These are phyloP conservation scores for Heterobasidion parviporum DNA, from an alignment of 1,284 basidiomycete genomes.

Conservation along the genomic window DNA sequence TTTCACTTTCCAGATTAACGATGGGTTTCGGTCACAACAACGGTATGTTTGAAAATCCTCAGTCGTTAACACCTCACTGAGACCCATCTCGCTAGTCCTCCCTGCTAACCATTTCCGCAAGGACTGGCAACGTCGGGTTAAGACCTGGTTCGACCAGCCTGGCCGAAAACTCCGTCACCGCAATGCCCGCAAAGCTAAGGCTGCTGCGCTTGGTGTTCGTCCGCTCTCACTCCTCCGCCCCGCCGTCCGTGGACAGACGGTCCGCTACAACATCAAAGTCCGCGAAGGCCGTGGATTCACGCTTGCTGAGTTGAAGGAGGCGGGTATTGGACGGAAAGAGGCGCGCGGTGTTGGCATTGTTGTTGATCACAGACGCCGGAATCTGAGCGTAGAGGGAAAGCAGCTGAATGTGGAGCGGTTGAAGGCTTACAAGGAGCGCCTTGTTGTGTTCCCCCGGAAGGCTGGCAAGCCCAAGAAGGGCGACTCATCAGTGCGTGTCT, in stretches of 20 bases:
- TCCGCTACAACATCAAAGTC: constrained; percentile 98
- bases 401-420: constrained; percentile 92
- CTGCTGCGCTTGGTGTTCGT: constrained; percentile 86
- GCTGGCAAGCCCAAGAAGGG: constrained; percentile 93
- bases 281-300: constrained; percentile 98
- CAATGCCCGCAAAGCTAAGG: constrained; percentile 88
- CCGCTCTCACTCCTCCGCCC: constrained; percentile 92
- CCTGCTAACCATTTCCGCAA: constrained; percentile 97
- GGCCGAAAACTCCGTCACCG: constrained; percentile 97
- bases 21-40: constrained; percentile 83
- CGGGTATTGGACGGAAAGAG: constrained; percentile 92
- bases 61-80: neutral
- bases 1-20: constrained; percentile 17
- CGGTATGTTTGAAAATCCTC: constrained; percentile 38
- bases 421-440: constrained; percentile 84
- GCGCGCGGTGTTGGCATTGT: constrained; percentile 91
- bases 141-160: constrained; percentile 99
- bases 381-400: constrained; percentile 97
- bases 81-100: constrained; percentile 48
- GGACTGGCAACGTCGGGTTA: constrained; percentile 94
- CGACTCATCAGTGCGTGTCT: constrained; percentile 71
- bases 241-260: constrained; percentile 93
- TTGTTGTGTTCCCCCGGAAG: constrained; percentile 95
- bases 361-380: constrained; percentile 96
- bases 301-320: constrained; percentile 91